Percentiles rank a stretch among this genome's conserved stretches.
phyloP scores from a whole-genome alignment of 1,139 yeast genomes.

The Debaryomyces subglobosus region DNA sequence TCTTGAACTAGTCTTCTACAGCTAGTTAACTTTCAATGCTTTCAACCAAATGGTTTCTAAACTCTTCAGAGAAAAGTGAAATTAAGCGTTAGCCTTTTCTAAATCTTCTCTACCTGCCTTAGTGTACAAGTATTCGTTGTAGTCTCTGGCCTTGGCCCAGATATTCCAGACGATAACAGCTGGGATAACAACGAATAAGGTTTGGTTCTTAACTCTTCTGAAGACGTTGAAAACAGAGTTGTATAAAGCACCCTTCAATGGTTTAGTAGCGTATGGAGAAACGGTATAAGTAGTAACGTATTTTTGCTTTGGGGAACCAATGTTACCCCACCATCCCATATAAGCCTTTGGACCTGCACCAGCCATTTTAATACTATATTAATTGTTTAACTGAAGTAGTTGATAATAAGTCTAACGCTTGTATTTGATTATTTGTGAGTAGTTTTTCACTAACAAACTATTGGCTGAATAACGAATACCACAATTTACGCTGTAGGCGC shows the following conservation, averaged over 20 bases:
- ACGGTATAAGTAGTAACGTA: conserved; percentile 84
- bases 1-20: background rate
- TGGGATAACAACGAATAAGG: conserved; percentile 78
- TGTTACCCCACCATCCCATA: conserved; percentile 98
- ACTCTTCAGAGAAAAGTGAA: background rate
- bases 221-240: conserved; percentile 89
- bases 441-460: conserved; percentile 8
- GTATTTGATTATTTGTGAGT: conserved; percentile 3
- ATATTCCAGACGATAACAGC: conserved; percentile 78
- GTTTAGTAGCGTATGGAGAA: conserved; percentile 92
- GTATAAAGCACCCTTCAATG: conserved; percentile 84
- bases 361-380: conserved; percentile 46
- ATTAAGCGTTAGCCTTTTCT: conserved; percentile 73
- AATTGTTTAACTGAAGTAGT: conserved; percentile 4
- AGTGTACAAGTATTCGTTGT: conserved; percentile 94
- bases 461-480: conserved; percentile 11
- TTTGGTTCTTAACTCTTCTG: conserved; percentile 92
- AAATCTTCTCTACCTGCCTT: conserved; percentile 97
- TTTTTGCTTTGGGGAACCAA: conserved; percentile 87
- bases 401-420: background rate
- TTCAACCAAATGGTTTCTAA: background rate
- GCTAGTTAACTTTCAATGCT: conserved; percentile 2
- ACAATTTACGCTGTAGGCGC: conserved; percentile 10
- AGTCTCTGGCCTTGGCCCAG: conserved; percentile 87
- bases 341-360: conserved; percentile 77